Conservation (phyloP, 441 rosid genomes). For the Cnidoscolus chayamansa region DNA sequence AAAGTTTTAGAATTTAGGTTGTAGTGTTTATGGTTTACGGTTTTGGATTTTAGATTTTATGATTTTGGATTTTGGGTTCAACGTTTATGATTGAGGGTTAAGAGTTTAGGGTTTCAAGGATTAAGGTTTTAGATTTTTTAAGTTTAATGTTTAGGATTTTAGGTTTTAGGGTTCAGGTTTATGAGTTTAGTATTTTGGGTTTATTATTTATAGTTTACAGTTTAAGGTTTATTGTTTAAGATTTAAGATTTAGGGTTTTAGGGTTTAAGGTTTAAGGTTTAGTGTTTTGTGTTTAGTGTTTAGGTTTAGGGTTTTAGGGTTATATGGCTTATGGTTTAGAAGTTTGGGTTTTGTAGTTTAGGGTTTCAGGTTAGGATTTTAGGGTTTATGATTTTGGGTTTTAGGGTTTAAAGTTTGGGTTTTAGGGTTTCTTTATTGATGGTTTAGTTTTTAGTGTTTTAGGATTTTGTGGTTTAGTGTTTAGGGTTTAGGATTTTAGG, state of each 20-base stretch:
- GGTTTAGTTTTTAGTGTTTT: background rate
- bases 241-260: too few species aligned
- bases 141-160: background rate
- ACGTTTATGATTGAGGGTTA: too few species aligned
- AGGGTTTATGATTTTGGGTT: too few species aligned
- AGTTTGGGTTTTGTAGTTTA: background rate
- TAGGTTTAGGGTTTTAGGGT: background rate
- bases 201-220: too few species aligned
- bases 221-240: too few species aligned
- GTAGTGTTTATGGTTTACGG: too few species aligned
- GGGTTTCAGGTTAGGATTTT: background rate
- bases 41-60: too few species aligned
- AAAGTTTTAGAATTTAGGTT: background rate
- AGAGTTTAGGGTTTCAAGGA: too few species aligned
- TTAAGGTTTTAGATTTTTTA: too few species aligned
- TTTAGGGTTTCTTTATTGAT: background rate
- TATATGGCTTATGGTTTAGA: background rate
- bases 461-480: background rate
- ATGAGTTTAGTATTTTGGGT: background rate
- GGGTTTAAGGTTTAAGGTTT: background rate
- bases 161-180: background rate
- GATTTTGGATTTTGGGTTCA: background rate
- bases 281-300: background rate
- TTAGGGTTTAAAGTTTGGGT: background rate
- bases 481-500: too few species aligned